Evolutionary conservation across 352 stramenopile genomes (phyloP).

Genomic region (Peronospora farinosa): DNA sequence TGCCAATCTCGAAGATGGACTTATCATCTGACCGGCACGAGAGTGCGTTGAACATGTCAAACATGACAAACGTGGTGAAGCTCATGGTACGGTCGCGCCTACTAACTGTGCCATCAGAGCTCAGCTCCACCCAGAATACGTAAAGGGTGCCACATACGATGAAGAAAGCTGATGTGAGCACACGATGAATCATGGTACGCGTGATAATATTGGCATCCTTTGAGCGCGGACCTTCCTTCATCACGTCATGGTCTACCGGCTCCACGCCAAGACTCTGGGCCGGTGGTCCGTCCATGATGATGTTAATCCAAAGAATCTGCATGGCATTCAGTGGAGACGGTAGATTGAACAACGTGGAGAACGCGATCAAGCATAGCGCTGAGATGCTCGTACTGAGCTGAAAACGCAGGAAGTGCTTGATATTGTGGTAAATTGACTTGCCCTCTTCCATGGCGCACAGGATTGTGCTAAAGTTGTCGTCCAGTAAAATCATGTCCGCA

Average conservation of each 20-base stretch:
- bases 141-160: slow-evolving; percentile 77
- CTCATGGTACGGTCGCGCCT: slow-evolving; percentile 96
- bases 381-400: slow-evolving; percentile 97
- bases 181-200: slow-evolving; percentile 52
- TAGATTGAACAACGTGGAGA: slow-evolving; percentile 48
- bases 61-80: slow-evolving; percentile 98
- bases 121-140: slow-evolving; percentile 82
- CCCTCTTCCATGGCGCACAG: slow-evolving; percentile 94
- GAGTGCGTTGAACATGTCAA: slow-evolving; percentile 97
- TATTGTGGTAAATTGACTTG: slow-evolving; percentile 94
- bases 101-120: slow-evolving; percentile 86
- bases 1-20: slow-evolving; percentile 88
- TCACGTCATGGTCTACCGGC: slow-evolving; percentile 77
- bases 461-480: slow-evolving; percentile 95
- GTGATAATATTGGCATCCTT: slow-evolving; percentile 81
- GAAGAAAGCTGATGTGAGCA: slow-evolving; percentile 63
- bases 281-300: slow-evolving; percentile 94
- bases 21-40: slow-evolving; percentile 93
- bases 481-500: slow-evolving; percentile 93
- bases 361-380: slow-evolving; percentile 87
- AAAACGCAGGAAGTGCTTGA: slow-evolving; percentile 95
- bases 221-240: slow-evolving; percentile 76
- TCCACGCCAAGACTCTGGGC: slow-evolving; percentile 84
- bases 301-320: slow-evolving; percentile 97
- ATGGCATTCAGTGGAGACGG: slow-evolving; percentile 93